Base-by-base conservation (phyloP, 2,329 filamentous ascomycete species). In the Fusarium nelsonii region DNA sequence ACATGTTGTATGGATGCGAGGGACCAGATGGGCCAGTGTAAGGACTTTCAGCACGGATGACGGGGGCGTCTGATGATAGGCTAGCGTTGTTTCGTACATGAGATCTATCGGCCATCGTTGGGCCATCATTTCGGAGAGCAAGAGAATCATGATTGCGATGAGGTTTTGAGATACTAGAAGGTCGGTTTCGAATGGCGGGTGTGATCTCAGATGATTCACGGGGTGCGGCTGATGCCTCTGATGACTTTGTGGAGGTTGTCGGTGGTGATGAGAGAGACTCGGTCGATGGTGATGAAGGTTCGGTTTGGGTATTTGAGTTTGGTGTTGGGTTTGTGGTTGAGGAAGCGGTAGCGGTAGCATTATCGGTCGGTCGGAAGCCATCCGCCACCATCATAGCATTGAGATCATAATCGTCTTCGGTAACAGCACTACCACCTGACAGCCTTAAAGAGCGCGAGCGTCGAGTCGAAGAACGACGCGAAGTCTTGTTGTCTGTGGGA, bases 1-100 rank as follows among this genome's bases (percentile, higher is more conserved):
- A 97, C 88, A 95, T 91, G 71, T 88, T 88, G 77, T 97, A 97
- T 0, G 93, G 92, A 78, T 96, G 92, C 54, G 92, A 96, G 18
- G 93, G 93, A 4, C 90, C 91, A 5, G 87, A 88, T 2, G 89
- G 87, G 8, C 90, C 91, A 16, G 87, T 86, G 69, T 93, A 92
- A 14, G 91, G 91, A 60, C 87, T 90, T 59, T 92, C 85, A 5
- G 83, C 66, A 33, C 78, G 77, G 20, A 84, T 74, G 39, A 79
- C 78, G 4, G 78, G 76, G n/a, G 79, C 77, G 3, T 78, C 76
- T 43, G 78, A 80, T 5, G 80, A 81, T 12, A 71, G 63, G 57
- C 75, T 81, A 18, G 79, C 78, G 8, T 61, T 60, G 18, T 66
- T 69, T 36, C 66, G 53, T 49, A 54, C 33, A 28, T 71, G 70